A percentile compares a stretch with the other conserved stretches of the same genome.
Conservation (phyloP, 345 rosid genomes). For the Camelina sativa region DNA sequence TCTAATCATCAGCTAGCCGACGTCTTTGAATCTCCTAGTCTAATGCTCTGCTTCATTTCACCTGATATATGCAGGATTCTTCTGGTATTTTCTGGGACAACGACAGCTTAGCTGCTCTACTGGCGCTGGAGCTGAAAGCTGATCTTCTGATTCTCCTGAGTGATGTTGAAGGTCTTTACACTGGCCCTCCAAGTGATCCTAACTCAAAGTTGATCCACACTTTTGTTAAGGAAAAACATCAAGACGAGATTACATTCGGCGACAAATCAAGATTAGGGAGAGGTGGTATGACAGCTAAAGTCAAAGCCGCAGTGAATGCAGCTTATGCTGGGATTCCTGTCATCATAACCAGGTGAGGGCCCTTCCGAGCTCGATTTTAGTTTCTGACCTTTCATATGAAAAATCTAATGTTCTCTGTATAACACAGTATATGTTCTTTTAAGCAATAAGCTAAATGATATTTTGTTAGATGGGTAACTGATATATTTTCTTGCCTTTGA, state of each 20-base stretch:
- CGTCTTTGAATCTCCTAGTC: neutral
- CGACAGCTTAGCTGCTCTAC: conserved; percentile 94
- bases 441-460: neutral
- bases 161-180: conserved; percentile 96
- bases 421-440: neutral
- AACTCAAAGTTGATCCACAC: conserved; percentile 87
- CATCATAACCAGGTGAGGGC: conserved; percentile 80
- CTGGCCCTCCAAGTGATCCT: conserved; percentile 97
- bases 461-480: conserved; percentile 15
- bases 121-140: conserved; percentile 92
- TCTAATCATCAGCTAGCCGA: neutral
- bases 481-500: conserved; percentile 39
- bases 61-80: neutral
- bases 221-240: conserved; percentile 81
- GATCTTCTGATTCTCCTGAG: conserved; percentile 95
- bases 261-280: conserved; percentile 98
- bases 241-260: conserved; percentile 86
- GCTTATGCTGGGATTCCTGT: conserved; percentile 94
- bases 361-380: neutral
- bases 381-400: neutral
- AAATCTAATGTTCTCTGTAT: neutral
- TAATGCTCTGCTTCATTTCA: conserved; percentile 23
- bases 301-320: conserved; percentile 93
- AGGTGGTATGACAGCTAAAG: conserved; percentile 99
- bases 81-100: conserved; percentile 89